These are phyloP conservation scores for Wallemia hederae DNA, from an alignment of 1,284 basidiomycete species.

Conservation along the genomic window DNA sequence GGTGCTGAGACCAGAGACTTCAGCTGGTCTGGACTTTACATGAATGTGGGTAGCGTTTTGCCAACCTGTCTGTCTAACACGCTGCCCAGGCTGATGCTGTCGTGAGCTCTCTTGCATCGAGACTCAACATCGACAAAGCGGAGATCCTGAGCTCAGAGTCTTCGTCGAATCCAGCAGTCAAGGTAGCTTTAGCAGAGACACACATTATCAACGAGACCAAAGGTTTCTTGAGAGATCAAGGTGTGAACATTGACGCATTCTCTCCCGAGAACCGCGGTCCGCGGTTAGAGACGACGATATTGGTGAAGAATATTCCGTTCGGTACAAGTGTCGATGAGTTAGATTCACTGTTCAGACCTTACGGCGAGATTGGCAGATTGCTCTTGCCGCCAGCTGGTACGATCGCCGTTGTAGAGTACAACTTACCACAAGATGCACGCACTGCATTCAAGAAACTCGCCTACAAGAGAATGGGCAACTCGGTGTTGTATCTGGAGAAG, in stretches of 20 bases:
- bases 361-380: conserved; percentile 45
- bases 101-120: conserved; percentile 46
- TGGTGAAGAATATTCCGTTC: conserved; percentile 93
- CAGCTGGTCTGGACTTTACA: conserved; percentile 87
- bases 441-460: conserved; percentile 54
- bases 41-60: conserved; percentile 52
- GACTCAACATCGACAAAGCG: conserved; percentile 53
- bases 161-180: conserved; percentile 31
- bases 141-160: conserved; percentile 37
- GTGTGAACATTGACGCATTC: conserved; percentile 21
- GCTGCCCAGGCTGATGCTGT: conserved; percentile 57
- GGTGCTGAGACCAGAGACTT: conserved; percentile 42
- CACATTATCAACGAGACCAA: conserved; percentile 89
- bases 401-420: conserved; percentile 73
- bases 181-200: conserved; percentile 82
- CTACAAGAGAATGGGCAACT: conserved; percentile 64
- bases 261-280: conserved; percentile 19
- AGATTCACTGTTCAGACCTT: conserved; percentile 42
- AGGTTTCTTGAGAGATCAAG: conserved; percentile 21
- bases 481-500: conserved; percentile 74
- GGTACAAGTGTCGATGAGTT: conserved; percentile 50
- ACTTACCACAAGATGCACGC: conserved; percentile 33
- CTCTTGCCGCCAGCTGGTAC: conserved; percentile 78
- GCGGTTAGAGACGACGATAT: conserved; percentile 46
- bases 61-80: not conserved